Conservation (phyloP, 2,329 filamentous ascomycete genomes). For the Colletotrichum noveboracense region DNA sequence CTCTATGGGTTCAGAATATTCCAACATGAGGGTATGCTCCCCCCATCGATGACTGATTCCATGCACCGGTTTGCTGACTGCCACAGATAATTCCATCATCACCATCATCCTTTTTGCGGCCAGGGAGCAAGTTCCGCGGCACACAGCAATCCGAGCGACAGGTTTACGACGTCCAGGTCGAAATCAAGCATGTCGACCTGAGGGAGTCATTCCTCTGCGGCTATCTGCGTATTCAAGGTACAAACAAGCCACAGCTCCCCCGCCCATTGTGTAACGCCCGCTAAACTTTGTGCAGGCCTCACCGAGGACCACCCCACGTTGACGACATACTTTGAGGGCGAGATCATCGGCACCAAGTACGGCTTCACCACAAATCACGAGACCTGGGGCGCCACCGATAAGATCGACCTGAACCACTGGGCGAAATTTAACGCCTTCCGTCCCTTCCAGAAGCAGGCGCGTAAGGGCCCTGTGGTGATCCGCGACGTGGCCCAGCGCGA, state of each 20-base stretch:
- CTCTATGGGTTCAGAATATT: conserved; percentile 43
- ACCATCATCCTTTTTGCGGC: conserved; percentile 85
- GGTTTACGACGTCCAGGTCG: conserved; percentile 93
- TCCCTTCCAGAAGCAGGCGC: conserved; percentile 67
- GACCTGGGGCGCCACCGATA: conserved; percentile 89
- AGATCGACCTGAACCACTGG: conserved; percentile 94
- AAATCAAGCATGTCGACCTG: conserved; percentile 96
- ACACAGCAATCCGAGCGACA: conserved; percentile 94
- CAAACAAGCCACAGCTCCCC: conserved; percentile 24
- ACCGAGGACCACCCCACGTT: conserved; percentile 97
- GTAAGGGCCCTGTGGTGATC: conserved; percentile 61
- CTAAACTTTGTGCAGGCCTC: conserved; percentile 63
- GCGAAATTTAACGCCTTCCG: conserved; percentile 86
- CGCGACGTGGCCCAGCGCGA: conserved; percentile 80
- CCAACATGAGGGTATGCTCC: conserved; percentile 38
- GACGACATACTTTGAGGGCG: conserved; percentile 97
- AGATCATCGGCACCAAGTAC: conserved; percentile 95
- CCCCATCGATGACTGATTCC: not conserved
- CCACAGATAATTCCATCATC: conserved; percentile 73
- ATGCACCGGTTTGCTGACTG: not conserved
- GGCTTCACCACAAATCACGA: conserved; percentile 90
- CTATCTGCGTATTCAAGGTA: conserved; percentile 94
- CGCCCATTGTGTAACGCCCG: conserved; percentile 6
- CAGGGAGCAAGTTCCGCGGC: conserved; percentile 87
- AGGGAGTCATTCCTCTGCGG: conserved; percentile 93